These are phyloP conservation scores for Arctium lappa DNA, from an alignment of 129 eudicot genomes.

Conservation along the genomic window DNA sequence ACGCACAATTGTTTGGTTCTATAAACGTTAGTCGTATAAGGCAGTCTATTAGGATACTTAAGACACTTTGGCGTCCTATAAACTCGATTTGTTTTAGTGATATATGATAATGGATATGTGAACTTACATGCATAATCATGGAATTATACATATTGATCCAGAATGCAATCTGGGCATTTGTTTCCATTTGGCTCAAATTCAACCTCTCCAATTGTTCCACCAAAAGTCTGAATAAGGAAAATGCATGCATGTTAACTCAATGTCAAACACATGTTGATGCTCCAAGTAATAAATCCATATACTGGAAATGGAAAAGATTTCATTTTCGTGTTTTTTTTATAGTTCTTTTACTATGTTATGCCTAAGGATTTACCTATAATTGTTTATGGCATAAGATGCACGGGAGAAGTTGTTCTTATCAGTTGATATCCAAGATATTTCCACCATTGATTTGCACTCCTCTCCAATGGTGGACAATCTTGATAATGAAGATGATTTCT, in stretches of 20 bases:
- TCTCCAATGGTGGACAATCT: conserved; percentile 45
- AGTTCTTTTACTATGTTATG: background rate
- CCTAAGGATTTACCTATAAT: conserved; percentile 50
- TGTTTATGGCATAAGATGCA: conserved; percentile 76
- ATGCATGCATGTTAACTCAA: background rate
- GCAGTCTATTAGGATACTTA: background rate
- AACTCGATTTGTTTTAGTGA: background rate
- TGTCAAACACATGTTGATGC: background rate
- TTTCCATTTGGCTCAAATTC: conserved; percentile 58
- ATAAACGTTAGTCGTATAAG: background rate
- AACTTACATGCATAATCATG: conserved; percentile 84
- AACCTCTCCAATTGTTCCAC: conserved; percentile 85
- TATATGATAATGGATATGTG: conserved; percentile 3
- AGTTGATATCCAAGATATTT: conserved; percentile 68
- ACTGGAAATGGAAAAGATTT: background rate
- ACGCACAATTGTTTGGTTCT: background rate
- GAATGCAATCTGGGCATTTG: conserved; percentile 70
- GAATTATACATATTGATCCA: conserved; percentile 92
- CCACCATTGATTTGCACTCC: conserved; percentile 47
- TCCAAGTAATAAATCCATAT: background rate
- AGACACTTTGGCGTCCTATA: background rate
- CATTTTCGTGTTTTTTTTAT: background rate
- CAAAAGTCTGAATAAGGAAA: conserved; percentile 44
- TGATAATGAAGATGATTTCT: conserved; percentile 36
- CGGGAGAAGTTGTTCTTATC: conserved; percentile 63